These are phyloP conservation scores for Clarireedia paspali DNA, from an alignment of 2,329 filamentous ascomycete genomes.

Conservation along the genomic window DNA sequence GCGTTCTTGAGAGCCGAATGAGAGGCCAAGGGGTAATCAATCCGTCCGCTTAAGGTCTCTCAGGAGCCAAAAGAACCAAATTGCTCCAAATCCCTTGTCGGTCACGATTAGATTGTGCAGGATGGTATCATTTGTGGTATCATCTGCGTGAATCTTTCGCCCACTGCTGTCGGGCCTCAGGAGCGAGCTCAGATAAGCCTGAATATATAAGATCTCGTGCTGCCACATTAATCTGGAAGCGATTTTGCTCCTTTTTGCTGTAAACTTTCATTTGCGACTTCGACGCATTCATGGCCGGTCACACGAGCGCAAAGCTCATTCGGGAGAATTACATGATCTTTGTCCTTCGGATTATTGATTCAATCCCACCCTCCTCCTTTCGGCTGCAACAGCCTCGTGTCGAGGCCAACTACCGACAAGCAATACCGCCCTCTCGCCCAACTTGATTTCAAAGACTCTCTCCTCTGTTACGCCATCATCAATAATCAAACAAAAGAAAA, in stretches of 20 bases:
- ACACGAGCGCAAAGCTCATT: too few species aligned
- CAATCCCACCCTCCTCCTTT: background rate
- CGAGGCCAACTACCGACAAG: background rate
- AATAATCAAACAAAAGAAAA: background rate
- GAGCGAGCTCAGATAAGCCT: background rate
- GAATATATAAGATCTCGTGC: background rate
- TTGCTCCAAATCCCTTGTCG: slow-evolving; percentile 6
- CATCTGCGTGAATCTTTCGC: background rate
- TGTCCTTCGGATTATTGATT: too few species aligned
- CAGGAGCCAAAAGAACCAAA: background rate
- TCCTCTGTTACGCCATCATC: background rate
- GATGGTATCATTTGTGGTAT: slow-evolving; percentile 5
- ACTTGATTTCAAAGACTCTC: background rate
- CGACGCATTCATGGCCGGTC: too few species aligned
- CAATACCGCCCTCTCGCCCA: background rate
- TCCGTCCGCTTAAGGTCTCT: background rate
- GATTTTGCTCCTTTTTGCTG: background rate
- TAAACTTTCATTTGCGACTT: background rate
- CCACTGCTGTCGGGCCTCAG: background rate
- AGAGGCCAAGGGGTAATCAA: slow-evolving; percentile 7
- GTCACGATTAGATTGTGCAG: slow-evolving; percentile 9
- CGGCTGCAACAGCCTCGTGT: background rate
- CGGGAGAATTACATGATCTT: too few species aligned
- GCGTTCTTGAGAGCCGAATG: slow-evolving; percentile 1
- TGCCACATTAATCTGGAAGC: background rate